A percentile compares a stretch with the other conserved stretches of the same genome.
Conservation (phyloP, 1,284 basidiomycete species). For the Violaceomyces palustris region DNA sequence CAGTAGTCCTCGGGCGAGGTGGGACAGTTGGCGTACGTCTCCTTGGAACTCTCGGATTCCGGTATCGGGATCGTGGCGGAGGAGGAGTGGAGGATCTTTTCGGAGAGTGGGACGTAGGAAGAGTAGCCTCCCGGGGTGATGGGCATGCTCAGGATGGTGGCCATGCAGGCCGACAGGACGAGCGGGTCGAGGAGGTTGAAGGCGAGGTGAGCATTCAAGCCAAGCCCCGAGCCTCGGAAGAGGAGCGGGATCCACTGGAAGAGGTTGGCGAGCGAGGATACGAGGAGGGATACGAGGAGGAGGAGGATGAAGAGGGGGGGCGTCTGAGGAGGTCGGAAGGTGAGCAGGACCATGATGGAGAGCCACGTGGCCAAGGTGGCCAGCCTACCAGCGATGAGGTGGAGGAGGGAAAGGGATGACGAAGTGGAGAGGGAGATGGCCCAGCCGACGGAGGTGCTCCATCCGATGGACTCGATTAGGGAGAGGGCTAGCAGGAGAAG, state of each 20-base stretch:
- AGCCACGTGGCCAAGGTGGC: conserved; percentile 11
- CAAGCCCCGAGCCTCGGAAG: not conserved
- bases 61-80: conserved; percentile 7
- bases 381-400: no score
- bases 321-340: conserved; percentile 11
- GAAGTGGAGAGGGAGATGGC: not conserved
- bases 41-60: conserved; percentile 1
- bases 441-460: not conserved
- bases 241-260: conserved; percentile 8
- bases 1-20: conserved; percentile 42
- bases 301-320: conserved; percentile 7
- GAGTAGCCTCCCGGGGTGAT: conserved; percentile 30
- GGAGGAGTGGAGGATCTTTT: conserved; percentile 10
- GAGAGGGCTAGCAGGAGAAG: conserved; percentile 5
- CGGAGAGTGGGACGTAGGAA: conserved; percentile 17
- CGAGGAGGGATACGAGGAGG: conserved; percentile 5
- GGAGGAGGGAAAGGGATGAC: not conserved
- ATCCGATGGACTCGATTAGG: conserved; percentile 7
- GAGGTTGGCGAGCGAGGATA: conserved; percentile 4
- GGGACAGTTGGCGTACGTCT: conserved; percentile 27
- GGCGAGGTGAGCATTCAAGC: not conserved
- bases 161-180: conserved; percentile 7
- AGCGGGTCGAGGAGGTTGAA: conserved; percentile 6
- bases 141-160: conserved; percentile 24
- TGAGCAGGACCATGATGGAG: conserved; percentile 8